Evolutionary conservation across 306 rosid species (phyloP), one percentile per base, ranked within the genome.

Genomic region (Citrullus amarus): DNA sequence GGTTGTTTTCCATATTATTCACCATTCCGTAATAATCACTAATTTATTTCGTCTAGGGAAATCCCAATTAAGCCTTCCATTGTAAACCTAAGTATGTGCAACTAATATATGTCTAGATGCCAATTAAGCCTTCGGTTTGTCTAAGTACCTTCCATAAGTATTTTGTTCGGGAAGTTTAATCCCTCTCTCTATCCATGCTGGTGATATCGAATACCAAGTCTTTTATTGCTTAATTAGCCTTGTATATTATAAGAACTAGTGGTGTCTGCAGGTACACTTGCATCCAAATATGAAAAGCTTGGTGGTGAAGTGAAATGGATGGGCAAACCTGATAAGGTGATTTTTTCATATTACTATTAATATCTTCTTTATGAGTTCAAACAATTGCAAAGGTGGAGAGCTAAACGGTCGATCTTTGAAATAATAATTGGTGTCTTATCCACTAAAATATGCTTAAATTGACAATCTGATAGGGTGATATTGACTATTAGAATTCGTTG

Each of bases 241-340:
- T 70, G 38, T 15, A 16, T 50, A 7, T 30, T 9, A 30, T 13
- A 14, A n/a, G n/a, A 41, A 69, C 8, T 69, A 6, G 20, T 73
- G 41, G 48, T 32, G 62, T 30, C 81, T 65, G 30, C 76, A 95
- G 98, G 97, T 70, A 82, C 98, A 28, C 89, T 92, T 25, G 98
- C 97, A 59, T 91, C 89, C 79, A 95, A 89, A 78, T 95, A 89
- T 84, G 97, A 90, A 86, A 85, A 91, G 87, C 93, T 95, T 28
- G 95, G 95, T 43, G 98, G 98, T 82, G 97, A 92, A 88, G 98
- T 95, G 51, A 89, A 91, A 83, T 95, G 97, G 97, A 95, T 95
- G 98, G 97, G 98, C 86, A 95, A 92, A 83, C 98, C 98, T 80
- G 91, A 86, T 59, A 87, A 92, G 97, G 97, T 95, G 54, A 48